Conservation (phyloP, 2,329 filamentous ascomycete species). For the Claviceps spartinae region DNA sequence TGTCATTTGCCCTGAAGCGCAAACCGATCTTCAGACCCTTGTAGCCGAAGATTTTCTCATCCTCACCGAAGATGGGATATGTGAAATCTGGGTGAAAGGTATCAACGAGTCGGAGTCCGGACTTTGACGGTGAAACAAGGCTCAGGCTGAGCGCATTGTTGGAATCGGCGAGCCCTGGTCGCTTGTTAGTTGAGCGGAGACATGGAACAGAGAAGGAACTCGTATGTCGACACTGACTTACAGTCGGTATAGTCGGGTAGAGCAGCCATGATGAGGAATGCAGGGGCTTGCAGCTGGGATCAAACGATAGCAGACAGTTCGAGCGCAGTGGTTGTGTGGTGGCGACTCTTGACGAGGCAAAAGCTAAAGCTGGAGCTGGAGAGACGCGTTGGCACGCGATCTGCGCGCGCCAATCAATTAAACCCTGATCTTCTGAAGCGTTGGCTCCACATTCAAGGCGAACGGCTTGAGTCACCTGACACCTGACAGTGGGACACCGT, state of each 20-base stretch:
- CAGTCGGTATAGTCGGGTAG: constrained; percentile 20
- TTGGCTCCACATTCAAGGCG: constrained; percentile 8
- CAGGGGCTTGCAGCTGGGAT: neutral
- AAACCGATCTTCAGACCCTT: constrained; percentile 65
- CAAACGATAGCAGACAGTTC: neutral
- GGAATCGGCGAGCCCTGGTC: constrained; percentile 42
- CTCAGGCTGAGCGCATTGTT: constrained; percentile 51
- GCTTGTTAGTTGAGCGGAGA: neutral
- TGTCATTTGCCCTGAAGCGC: constrained; percentile 52
- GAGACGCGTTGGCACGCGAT: constrained; percentile 9
- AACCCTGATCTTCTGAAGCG: constrained; percentile 6
- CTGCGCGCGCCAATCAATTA: constrained; percentile 15
- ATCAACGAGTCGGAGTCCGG: constrained; percentile 41
- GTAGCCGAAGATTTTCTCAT: constrained; percentile 85
- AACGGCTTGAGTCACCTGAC: neutral
- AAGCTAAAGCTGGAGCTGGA: neutral
- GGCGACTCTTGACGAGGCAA: neutral
- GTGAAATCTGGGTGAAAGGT: constrained; percentile 79
- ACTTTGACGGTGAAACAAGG: constrained; percentile 36
- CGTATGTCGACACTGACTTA: constrained; percentile 10
- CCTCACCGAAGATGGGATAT: constrained; percentile 86
- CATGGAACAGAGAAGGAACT: neutral
- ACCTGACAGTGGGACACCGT: neutral
- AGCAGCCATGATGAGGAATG: constrained; percentile 14
- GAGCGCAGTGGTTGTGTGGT: neutral